Conservation (phyloP, 805 yeast genomes). For the Yamadazyma kitorensis region DNA sequence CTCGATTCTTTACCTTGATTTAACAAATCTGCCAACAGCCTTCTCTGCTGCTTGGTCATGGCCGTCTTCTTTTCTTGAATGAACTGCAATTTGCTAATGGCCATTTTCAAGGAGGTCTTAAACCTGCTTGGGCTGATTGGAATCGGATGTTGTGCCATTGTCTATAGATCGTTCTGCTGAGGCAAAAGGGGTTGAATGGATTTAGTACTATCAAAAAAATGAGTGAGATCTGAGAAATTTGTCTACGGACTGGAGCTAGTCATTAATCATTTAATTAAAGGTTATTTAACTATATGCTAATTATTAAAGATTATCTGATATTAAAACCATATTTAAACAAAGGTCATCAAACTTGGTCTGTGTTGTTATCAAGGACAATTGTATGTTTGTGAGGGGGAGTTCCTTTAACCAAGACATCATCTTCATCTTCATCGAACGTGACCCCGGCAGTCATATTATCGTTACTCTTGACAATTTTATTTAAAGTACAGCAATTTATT, state of each 20-base stretch:
- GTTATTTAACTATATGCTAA: no score
- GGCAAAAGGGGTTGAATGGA: no score
- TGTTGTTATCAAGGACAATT: slow-evolving; percentile 22
- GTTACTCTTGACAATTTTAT: slow-evolving; percentile 18
- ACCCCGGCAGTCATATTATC: slow-evolving; percentile 19
- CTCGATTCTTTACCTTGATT: slow-evolving; percentile 72
- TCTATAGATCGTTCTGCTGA: no score
- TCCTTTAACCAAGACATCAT: slow-evolving; percentile 32
- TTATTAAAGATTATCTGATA: no score
- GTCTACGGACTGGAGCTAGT: no score
- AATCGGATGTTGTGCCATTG: slow-evolving; percentile 19
- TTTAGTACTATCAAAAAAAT: no score
- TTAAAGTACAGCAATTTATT: slow-evolving; percentile 59
- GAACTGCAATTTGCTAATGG: slow-evolving; percentile 66
- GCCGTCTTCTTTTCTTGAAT: slow-evolving; percentile 75
- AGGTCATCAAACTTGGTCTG: no score
- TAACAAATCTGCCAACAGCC: slow-evolving; percentile 68
- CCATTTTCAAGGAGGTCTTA: slow-evolving; percentile 56
- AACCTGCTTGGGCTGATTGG: slow-evolving; percentile 32
- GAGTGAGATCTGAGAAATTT: no score
- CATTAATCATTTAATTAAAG: no score
- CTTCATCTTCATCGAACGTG: slow-evolving; percentile 37
- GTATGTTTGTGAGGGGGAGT: slow-evolving; percentile 41
- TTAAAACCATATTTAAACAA: no score
- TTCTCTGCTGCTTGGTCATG: slow-evolving; percentile 67